Evolutionary conservation across 257 asterid genomes (phyloP).

Genomic region (Penstemon eatonii): DNA sequence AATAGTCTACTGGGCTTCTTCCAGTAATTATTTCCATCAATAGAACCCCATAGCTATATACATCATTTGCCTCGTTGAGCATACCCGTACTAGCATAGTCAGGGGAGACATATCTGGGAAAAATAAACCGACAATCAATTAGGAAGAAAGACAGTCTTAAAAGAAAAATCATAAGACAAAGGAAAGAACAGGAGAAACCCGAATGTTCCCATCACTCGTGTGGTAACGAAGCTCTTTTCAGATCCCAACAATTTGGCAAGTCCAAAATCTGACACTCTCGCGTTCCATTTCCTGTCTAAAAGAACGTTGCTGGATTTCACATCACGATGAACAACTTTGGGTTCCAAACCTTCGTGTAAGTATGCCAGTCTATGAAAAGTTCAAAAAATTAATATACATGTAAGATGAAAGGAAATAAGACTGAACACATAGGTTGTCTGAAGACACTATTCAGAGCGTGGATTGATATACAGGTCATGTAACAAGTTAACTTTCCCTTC

Average conservation of each 20-base stretch:
- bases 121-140: slow-evolving; percentile 16
- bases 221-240: slow-evolving; percentile 91
- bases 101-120: slow-evolving; percentile 90
- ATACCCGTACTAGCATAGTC: slow-evolving; percentile 98
- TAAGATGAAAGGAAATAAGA: slow-evolving; percentile 4
- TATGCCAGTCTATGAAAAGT: slow-evolving; percentile 68
- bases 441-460: neutral
- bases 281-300: slow-evolving; percentile 79
- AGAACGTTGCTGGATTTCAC: slow-evolving; percentile 97
- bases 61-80: slow-evolving; percentile 94
- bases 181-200: slow-evolving; percentile 63
- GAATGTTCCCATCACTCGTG: slow-evolving; percentile 99
- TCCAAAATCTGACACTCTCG: slow-evolving; percentile 96
- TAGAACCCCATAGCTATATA: slow-evolving; percentile 92
- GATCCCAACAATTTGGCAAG: slow-evolving; percentile 88
- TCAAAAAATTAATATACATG: neutral
- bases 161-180: neutral
- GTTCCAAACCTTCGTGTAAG: slow-evolving; percentile 96
- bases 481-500: neutral
- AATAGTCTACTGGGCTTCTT: slow-evolving; percentile 90
- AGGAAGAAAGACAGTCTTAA: slow-evolving; percentile 2
- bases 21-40: slow-evolving; percentile 93
- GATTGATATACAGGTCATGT: neutral
- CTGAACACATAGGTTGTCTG: neutral
- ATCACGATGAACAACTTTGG: slow-evolving; percentile 98